Percentiles rank a stretch among this genome's conserved stretches.
phyloP scores from a whole-genome alignment of 1,139 yeast genomes.

The Kodamaea derodonti region DNA sequence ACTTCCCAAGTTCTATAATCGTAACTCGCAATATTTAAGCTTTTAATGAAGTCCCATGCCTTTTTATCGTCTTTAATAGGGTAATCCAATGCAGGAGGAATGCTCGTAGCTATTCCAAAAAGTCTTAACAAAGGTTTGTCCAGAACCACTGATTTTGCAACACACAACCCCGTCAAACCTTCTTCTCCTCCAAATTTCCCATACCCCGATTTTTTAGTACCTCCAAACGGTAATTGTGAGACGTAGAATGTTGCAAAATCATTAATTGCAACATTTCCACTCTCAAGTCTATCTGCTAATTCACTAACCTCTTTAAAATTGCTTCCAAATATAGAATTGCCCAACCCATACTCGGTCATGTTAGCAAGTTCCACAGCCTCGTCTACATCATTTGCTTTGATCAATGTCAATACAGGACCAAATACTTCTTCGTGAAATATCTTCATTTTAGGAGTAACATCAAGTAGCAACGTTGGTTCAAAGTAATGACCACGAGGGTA shows the following conservation, averaged over 20 bases:
- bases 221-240: constrained; percentile 96
- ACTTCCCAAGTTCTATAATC: constrained; percentile 70
- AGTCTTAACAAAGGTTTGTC: constrained; percentile 67
- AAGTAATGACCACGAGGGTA: constrained; percentile 95
- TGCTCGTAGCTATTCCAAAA: constrained; percentile 63
- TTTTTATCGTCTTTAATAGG: constrained; percentile 77
- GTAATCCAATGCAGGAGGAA: constrained; percentile 86
- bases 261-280: constrained; percentile 93
- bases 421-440: constrained; percentile 85
- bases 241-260: constrained; percentile 96
- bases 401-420: constrained; percentile 81
- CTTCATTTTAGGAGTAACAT: constrained; percentile 72
- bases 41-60: constrained; percentile 85
- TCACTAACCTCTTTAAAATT: constrained; percentile 53
- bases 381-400: constrained; percentile 61
- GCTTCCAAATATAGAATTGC: constrained; percentile 82
- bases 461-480: constrained; percentile 80
- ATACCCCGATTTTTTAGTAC: constrained; percentile 86
- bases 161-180: constrained; percentile 85
- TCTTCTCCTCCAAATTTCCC: constrained; percentile 98
- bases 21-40: constrained; percentile 85
- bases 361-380: constrained; percentile 81
- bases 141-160: constrained; percentile 79
- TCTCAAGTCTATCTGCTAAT: constrained; percentile 59
- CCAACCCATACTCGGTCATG: constrained; percentile 85